Percentiles rank a stretch among this genome's conserved stretches.
These are phyloP conservation scores for Fusarium bactridioides DNA, from an alignment of 2,329 filamentous ascomycete genomes.

Conservation along the genomic window DNA sequence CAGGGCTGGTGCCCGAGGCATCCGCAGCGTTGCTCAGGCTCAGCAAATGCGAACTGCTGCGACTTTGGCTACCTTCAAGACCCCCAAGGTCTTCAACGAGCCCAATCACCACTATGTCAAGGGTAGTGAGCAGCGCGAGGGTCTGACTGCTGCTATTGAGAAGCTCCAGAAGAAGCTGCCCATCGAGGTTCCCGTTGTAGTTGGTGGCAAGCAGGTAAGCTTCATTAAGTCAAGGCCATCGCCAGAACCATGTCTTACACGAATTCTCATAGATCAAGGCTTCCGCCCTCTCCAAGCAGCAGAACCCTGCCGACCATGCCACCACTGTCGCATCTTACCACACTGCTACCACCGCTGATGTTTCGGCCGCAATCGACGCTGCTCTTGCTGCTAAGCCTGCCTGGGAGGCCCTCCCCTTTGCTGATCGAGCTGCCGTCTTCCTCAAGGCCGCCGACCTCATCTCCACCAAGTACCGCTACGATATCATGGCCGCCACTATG, in stretches of 20 bases:
- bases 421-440: slow-evolving; percentile 91
- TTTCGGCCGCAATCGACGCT: slow-evolving; percentile 80
- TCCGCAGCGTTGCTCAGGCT: slow-evolving; percentile 42
- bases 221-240: neutral
- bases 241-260: slow-evolving; percentile 12
- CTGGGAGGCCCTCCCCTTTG: slow-evolving; percentile 89
- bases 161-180: slow-evolving; percentile 73
- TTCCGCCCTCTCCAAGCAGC: slow-evolving; percentile 71
- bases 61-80: slow-evolving; percentile 84
- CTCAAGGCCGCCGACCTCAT: slow-evolving; percentile 95
- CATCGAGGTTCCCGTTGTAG: slow-evolving; percentile 80
- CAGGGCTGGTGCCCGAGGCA: slow-evolving; percentile 45
- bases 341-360: slow-evolving; percentile 78
- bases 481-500: slow-evolving; percentile 96
- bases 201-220: slow-evolving; percentile 81
- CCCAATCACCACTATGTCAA: slow-evolving; percentile 95
- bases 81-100: slow-evolving; percentile 88
- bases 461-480: slow-evolving; percentile 91
- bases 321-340: slow-evolving; percentile 83
- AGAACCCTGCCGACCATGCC: slow-evolving; percentile 83
- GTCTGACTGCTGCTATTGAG: slow-evolving; percentile 77
- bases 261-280: slow-evolving; percentile 66
- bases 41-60: slow-evolving; percentile 51
- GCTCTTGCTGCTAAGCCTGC: slow-evolving; percentile 85
- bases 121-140: slow-evolving; percentile 79